A percentile compares a stretch with the other conserved stretches of the same genome.
Conservation (phyloP, 164 flowering plant genomes). For the Paratinospora sagittata region DNA sequence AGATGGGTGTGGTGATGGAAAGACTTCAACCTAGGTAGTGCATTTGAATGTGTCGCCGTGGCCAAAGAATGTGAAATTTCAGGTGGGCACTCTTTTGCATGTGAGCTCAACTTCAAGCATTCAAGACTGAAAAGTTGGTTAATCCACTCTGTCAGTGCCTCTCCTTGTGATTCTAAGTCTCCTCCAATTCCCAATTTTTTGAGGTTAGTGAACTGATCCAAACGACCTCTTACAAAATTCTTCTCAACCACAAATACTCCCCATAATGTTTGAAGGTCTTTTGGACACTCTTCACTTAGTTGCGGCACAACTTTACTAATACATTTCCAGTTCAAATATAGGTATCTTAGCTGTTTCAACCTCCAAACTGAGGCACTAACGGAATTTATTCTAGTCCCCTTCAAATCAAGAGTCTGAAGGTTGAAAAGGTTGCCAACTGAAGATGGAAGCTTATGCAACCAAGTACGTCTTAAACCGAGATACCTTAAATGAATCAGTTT, state of each 20-base stretch:
- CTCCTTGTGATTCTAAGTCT: background rate
- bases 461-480: slow-evolving; percentile 25
- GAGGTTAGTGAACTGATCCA: background rate
- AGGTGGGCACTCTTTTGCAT: background rate
- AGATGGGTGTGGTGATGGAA: background rate
- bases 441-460: slow-evolving; percentile 12
- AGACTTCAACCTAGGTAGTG: background rate
- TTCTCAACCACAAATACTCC: background rate
- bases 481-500: slow-evolving; percentile 16
- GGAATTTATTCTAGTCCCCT: background rate
- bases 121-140: background rate
- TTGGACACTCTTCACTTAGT: background rate
- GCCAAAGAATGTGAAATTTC: background rate
- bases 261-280: slow-evolving; percentile 8
- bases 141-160: background rate
- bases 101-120: background rate
- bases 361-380: slow-evolving; percentile 2
- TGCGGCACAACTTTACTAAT: background rate
- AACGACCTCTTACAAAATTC: background rate
- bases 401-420: slow-evolving; percentile 10
- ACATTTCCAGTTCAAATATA: slow-evolving; percentile 1
- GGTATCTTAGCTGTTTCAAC: slow-evolving; percentile 17
- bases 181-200: background rate
- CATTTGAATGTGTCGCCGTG: too few relatives aligned
- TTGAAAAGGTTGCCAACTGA: slow-evolving; percentile 12